phyloP scores from a whole-genome alignment of 495 filamentous ascomycete species.

The Bathelium albidoporum region DNA sequence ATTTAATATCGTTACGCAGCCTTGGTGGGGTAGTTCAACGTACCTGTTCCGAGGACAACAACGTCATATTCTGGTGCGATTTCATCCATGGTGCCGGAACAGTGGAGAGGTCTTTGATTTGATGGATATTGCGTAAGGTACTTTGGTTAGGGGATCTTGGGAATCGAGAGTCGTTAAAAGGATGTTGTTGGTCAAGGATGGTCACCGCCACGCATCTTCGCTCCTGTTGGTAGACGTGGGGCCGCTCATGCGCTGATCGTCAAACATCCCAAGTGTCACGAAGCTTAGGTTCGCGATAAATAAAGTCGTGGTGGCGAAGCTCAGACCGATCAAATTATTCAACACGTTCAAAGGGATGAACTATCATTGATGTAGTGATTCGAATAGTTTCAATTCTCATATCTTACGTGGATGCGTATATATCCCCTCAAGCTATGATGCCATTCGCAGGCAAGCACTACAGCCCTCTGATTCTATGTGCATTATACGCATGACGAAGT shows the following conservation, averaged over 20 bases:
- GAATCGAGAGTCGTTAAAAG: no score
- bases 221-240: not conserved
- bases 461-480: no score
- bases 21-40: slow-evolving; percentile 35
- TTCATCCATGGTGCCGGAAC: slow-evolving; percentile 67
- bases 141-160: not conserved
- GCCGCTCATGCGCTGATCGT: not conserved
- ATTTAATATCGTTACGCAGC: not conserved
- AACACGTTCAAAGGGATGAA: no score
- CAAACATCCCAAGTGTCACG: not conserved
- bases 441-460: no score
- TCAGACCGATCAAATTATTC: no score
- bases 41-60: slow-evolving; percentile 94
- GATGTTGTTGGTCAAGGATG: not conserved
- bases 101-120: not conserved
- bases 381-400: no score
- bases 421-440: no score
- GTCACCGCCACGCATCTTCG: not conserved
- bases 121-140: no score
- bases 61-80: slow-evolving; percentile 96
- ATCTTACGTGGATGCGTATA: no score
- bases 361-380: no score
- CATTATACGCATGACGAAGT: no score
- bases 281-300: not conserved
- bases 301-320: no score